Evolutionary conservation across 345 rosid species (phyloP).

Genomic region (Sisymbrium irio): DNA sequence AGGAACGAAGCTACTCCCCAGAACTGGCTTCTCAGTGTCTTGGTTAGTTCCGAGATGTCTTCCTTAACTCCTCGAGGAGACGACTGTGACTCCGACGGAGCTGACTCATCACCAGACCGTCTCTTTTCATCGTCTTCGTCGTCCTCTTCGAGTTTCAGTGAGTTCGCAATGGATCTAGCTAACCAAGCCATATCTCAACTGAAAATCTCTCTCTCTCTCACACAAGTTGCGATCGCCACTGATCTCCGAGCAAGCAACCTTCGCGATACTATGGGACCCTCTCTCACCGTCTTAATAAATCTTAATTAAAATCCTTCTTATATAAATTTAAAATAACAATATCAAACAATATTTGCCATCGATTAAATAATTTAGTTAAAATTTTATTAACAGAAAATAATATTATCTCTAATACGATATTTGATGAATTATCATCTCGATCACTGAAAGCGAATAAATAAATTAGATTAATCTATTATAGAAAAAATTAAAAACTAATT

Average conservation of each 20-base stretch:
- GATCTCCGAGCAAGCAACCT: not conserved
- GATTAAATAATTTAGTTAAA: too few species aligned
- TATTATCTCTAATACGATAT: too few species aligned
- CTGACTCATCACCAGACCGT: not conserved
- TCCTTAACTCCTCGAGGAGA: conserved; percentile 77
- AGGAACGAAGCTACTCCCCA: conserved; percentile 94
- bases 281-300: not conserved
- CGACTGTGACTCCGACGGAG: conserved; percentile 35
- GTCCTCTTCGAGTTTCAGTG: conserved; percentile 71
- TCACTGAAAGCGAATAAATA: too few species aligned
- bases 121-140: conserved; percentile 40
- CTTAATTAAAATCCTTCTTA: too few species aligned
- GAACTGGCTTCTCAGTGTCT: conserved; percentile 70
- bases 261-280: too few species aligned
- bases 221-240: conserved; percentile 13
- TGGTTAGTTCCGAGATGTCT: conserved; percentile 69
- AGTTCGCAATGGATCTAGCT: conserved; percentile 74
- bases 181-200: conserved; percentile 82
- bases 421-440: too few species aligned
- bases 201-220: conserved; percentile 3
- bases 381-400: too few species aligned
- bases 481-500: too few species aligned
- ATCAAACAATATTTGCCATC: too few species aligned
- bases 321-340: too few species aligned
- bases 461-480: too few species aligned